A percentile compares a stretch with the other conserved stretches of the same genome.
Evolutionary conservation across 1,139 yeast genomes (phyloP).

Genomic region (Geotrichum australiense): DNA sequence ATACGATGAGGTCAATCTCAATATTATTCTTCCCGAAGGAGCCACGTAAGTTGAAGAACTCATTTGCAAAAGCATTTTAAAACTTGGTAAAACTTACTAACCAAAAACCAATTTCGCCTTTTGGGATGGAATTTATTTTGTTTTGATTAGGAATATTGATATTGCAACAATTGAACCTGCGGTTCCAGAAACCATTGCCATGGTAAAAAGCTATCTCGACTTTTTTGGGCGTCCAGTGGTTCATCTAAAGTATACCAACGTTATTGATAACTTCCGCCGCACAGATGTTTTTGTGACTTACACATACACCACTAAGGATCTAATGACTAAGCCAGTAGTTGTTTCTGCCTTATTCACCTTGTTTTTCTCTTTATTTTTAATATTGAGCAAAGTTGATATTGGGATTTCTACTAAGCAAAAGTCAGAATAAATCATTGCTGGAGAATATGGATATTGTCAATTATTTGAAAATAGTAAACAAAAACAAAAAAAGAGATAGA

Average conservation of each 20-base stretch:
- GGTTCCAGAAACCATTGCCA: slow-evolving; percentile 38
- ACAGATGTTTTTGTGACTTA: slow-evolving; percentile 58
- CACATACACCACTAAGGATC: slow-evolving; percentile 47
- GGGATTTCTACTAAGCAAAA: slow-evolving; percentile 21
- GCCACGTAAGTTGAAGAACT: slow-evolving; percentile 56
- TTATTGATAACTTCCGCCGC: slow-evolving; percentile 63
- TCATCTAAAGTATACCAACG: slow-evolving; percentile 51
- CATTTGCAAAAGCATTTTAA: slow-evolving; percentile 47
- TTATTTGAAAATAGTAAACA: too few species aligned
- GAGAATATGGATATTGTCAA: too few species aligned
- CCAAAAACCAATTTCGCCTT: neutral
- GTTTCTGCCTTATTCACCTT: slow-evolving; percentile 58
- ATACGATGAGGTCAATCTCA: slow-evolving; percentile 56
- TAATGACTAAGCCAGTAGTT: slow-evolving; percentile 58
- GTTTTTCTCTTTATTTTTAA: slow-evolving; percentile 54
- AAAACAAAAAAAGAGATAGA: too few species aligned
- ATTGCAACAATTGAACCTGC: slow-evolving; percentile 25
- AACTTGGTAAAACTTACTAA: too few species aligned
- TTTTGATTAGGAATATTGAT: slow-evolving; percentile 18
- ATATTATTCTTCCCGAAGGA: slow-evolving; percentile 82
- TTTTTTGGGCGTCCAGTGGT: slow-evolving; percentile 76
- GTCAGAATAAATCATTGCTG: neutral
- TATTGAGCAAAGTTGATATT: slow-evolving; percentile 41
- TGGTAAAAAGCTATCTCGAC: slow-evolving; percentile 52
- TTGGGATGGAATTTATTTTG: neutral